Percentiles rank a stretch among this genome's conserved stretches.
phyloP scores from a whole-genome alignment of 306 rosid species.

The Casuarina glauca region DNA sequence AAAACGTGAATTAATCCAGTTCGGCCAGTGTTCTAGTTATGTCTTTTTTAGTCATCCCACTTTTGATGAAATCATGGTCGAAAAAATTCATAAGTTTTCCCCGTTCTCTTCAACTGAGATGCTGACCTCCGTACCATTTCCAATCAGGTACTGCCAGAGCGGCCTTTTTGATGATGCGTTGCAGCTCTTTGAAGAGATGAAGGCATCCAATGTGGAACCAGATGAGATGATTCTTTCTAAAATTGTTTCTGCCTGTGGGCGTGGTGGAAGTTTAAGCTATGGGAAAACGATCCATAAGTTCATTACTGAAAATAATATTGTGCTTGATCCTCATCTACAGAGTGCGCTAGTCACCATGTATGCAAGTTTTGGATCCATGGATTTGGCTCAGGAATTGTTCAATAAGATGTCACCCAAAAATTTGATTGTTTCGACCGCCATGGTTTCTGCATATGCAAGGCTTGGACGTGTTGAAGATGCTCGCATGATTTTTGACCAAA shows the following conservation, averaged over 20 bases:
- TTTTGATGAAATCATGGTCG: neutral
- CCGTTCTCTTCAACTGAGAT: neutral
- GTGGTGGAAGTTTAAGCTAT: conserved; percentile 40
- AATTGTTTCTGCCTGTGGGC: conserved; percentile 71
- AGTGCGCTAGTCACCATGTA: conserved; percentile 72
- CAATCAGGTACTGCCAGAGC: conserved; percentile 61
- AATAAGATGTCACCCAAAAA: conserved; percentile 43
- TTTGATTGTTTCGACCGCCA: conserved; percentile 69
- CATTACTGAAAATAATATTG: conserved; percentile 35
- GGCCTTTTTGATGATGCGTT: conserved; percentile 63
- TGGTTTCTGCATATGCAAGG: conserved; percentile 71
- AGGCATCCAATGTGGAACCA: conserved; percentile 44
- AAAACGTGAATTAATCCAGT: neutral
- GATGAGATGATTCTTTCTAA: conserved; percentile 65
- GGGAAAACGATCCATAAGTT: conserved; percentile 48
- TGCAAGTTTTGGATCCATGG: conserved; percentile 68
- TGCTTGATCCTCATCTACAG: conserved; percentile 47
- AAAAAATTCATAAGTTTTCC: neutral
- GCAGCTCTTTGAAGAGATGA: conserved; percentile 71
- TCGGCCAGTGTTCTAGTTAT: neutral
- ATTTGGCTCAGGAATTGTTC: conserved; percentile 59
- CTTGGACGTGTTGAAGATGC: conserved; percentile 55
- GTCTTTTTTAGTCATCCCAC: neutral
- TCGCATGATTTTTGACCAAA: conserved; percentile 61
- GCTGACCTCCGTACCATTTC: conserved; percentile 15